A percentile compares a stretch with the other conserved stretches of the same genome.
phyloP scores from a whole-genome alignment of 164 flowering plant species.

The Berberis thunbergii region DNA sequence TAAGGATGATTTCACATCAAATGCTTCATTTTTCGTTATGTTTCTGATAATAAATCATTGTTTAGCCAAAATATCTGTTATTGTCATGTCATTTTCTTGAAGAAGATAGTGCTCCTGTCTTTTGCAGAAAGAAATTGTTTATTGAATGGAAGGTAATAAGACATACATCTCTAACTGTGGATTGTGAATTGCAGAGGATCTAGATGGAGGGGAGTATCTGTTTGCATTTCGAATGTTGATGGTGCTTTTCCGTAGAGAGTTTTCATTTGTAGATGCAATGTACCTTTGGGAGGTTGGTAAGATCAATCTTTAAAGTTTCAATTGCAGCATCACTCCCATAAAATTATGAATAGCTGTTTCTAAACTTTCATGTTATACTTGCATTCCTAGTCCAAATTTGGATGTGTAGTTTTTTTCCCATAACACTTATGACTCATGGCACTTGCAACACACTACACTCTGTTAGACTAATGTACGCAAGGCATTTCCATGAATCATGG shows the following conservation, averaged over 20 bases:
- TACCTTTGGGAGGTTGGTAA: conserved; percentile 89
- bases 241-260: conserved; percentile 89
- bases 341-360: too few species aligned
- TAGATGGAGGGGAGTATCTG: conserved; percentile 88
- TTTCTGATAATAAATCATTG: too few species aligned
- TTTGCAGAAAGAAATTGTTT: background rate
- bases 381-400: too few species aligned
- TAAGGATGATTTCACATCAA: too few species aligned
- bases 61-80: background rate
- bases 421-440: too few species aligned
- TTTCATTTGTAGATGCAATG: conserved; percentile 75
- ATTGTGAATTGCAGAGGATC: conserved; percentile 53
- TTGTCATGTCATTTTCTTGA: background rate
- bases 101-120: background rate
- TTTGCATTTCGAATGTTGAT: conserved; percentile 94
- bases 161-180: conserved; percentile 4
- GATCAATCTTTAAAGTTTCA: background rate
- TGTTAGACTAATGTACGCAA: too few species aligned
- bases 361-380: background rate
- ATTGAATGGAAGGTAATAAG: background rate
- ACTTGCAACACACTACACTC: too few species aligned
- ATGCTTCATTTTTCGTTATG: too few species aligned
- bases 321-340: too few species aligned
- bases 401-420: too few species aligned
- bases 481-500: too few species aligned